Evolutionary conservation across 2,329 filamentous ascomycete genomes (phyloP), one percentile per base, ranked within the genome.

Genomic region (Neofusicoccum sp.): DNA sequence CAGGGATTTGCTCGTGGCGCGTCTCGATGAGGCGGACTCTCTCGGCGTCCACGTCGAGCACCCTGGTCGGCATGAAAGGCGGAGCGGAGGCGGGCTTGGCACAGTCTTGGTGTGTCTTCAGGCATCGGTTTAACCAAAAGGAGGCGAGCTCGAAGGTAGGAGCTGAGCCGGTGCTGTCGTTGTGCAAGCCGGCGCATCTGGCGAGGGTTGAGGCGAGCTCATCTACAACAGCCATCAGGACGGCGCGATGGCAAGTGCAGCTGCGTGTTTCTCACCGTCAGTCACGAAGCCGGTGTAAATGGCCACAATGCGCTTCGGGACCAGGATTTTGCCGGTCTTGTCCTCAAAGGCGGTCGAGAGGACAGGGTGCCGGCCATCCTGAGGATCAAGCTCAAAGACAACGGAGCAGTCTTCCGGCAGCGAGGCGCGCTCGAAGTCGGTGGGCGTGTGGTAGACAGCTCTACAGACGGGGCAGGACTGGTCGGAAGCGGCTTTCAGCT

Each of bases 401-500:
- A 69, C 51, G 6, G 65, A 44, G 9, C 68, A 41, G 8, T 24
- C 28, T 38, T 68, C 65, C 24, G 64, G 45, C 8, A 63, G 31
- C 45, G 65, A 44, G 2, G 47, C 33, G 7, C 56, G 51, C 48
- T 69, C 65, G 41, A 56, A 62, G 4, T 49, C 12, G 1, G 61
- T 65, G 1, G 68, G 65, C 5, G 62, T 49, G 16, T 30, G 58
- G 14, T 61, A 62, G 28, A 67, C 65, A 11, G 65, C 62, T 58
- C 68, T 64, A 58, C 67, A 69, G 6, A 67, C 48, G 1, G 59
- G 57, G 45, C 66, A 69, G 6, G 33, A 51, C 12, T 26, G 43
- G n/a, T 64, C 54, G 6, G 68, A 66, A 3, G 66, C 62, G 11
- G 24, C 12, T 57, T 66, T 65, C 36, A 69, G 58, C 34, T 68